Base-by-base conservation (phyloP, 2,329 filamentous ascomycete species). In the Xylaria sp. region DNA sequence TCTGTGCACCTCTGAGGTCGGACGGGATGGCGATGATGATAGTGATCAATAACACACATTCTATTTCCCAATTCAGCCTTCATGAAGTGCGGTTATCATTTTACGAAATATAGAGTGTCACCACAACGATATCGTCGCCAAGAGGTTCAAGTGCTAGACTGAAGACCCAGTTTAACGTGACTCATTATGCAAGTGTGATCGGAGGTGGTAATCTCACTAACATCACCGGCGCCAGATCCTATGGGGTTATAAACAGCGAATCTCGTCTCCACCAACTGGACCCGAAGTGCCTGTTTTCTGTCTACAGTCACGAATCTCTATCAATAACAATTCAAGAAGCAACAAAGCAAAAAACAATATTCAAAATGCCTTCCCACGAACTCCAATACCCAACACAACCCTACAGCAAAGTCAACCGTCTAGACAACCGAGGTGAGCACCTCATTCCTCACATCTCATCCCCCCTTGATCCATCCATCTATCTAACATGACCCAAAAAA, bases 361-460 rank as follows among this genome's bases (percentile, higher is more conserved):
- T 42, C 69, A 75, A 67, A 3, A 80, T 81, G 78, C 74, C 77
- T 59, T 73, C 72, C 13, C 63, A 70, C 37, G 71, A 75, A 10
- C 76, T 85, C 11, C 77, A 83, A 63, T 90, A 90, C 65, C 86
- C 87, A 52, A 88, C 85, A 69, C 78, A 81, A 67, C 74, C 79
- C 34, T 79, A 79, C 66, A 89, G 86, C 74, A 88, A 83, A 30
- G 82, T 90, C 64, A 89, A 89, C 66, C 81, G 88, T 30, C 83
- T 87, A 67, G 83, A 83, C 66, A 78, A 83, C 62, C 79, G 84
- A 76, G 88, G 87, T 87, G 75, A 54, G 44, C 58, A 52, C 39
- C 18, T 18, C 16, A 16, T 16, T 16, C 16, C 16, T 16, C 10
- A 52, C 10, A 44, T 49, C 18, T 39, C 30, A 35, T 3, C 10